These are phyloP conservation scores for Alternaria panax DNA, from an alignment of 2,329 filamentous ascomycete genomes.

Conservation along the genomic window DNA sequence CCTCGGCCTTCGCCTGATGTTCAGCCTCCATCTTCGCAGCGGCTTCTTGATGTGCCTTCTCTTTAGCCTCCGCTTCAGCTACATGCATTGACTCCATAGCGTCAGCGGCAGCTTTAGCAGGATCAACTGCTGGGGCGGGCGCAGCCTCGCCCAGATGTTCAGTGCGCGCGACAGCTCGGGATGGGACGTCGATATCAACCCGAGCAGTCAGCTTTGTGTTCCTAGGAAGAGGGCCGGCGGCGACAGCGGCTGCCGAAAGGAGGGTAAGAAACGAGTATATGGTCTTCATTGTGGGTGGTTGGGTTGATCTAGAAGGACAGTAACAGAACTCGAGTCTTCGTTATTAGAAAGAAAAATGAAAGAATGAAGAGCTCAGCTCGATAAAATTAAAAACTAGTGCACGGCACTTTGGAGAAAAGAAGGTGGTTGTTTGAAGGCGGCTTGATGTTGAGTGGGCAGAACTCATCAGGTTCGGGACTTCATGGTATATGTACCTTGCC, in stretches of 20 bases:
- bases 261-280: constrained; percentile 34
- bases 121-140: constrained; percentile 16
- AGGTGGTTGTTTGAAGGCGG: constrained; percentile 18
- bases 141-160: constrained; percentile 14
- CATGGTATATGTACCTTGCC: constrained; percentile 20
- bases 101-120: constrained; percentile 15
- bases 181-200: constrained; percentile 15
- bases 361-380: constrained; percentile 35
- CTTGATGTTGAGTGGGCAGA: constrained; percentile 8
- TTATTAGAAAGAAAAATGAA: constrained; percentile 17
- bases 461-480: constrained; percentile 4
- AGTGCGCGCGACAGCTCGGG: constrained; percentile 19
- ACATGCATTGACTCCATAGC: constrained; percentile 23
- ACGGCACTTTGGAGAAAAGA: constrained; percentile 30
- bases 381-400: constrained; percentile 31
- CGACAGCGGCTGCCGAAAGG: constrained; percentile 27
- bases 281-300: constrained; percentile 32
- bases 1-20: constrained; percentile 28
- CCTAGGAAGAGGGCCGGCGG: constrained; percentile 29
- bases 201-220: constrained; percentile 4
- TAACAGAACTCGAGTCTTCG: constrained; percentile 2
- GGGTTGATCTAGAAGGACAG: constrained; percentile 1
- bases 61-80: constrained; percentile 28
- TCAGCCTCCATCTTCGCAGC: constrained; percentile 23
- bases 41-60: constrained; percentile 26